phyloP scores from a whole-genome alignment of 768 basidiomycete genomes.

The Porphyrellus cyaneotinctus region DNA sequence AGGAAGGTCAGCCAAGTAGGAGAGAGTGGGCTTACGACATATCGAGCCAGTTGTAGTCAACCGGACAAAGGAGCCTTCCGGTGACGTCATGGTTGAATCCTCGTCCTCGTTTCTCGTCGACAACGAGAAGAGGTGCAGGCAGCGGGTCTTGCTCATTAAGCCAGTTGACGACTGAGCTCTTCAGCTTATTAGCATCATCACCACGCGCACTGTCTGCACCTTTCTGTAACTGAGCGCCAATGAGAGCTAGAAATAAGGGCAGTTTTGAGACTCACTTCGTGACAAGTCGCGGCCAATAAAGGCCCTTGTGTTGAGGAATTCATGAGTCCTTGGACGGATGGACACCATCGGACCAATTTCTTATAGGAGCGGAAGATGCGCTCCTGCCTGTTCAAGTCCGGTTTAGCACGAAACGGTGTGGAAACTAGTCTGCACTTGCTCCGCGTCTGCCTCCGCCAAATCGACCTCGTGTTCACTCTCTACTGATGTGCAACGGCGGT shows the following conservation, averaged over 20 bases:
- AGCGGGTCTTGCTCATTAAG: neutral
- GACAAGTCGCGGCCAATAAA: neutral
- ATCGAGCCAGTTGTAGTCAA: neutral
- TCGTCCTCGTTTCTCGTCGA: neutral
- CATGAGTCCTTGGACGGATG: neutral
- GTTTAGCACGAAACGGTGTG: too few relatives aligned
- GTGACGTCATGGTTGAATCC: neutral
- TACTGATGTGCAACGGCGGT: neutral
- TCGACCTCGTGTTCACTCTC: neutral
- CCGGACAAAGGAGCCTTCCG: neutral
- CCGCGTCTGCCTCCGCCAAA: neutral
- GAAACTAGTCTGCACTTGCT: too few relatives aligned
- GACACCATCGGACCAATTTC: constrained; percentile 8
- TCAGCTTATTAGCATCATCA: constrained; percentile 10
- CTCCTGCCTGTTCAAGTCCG: constrained; percentile 3
- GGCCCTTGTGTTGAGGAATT: neutral
- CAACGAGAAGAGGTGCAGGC: neutral
- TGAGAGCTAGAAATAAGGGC: too few relatives aligned
- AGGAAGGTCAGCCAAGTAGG: neutral
- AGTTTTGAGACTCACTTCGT: constrained; percentile 12
- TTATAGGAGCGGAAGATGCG: constrained; percentile 3
- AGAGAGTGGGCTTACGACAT: neutral
- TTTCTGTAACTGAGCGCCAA: constrained; percentile 9
- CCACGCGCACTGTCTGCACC: constrained; percentile 11
- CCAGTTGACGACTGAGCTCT: constrained; percentile 2